phyloP scores from a whole-genome alignment of 768 basidiomycete species.

The Suillus plorans region DNA sequence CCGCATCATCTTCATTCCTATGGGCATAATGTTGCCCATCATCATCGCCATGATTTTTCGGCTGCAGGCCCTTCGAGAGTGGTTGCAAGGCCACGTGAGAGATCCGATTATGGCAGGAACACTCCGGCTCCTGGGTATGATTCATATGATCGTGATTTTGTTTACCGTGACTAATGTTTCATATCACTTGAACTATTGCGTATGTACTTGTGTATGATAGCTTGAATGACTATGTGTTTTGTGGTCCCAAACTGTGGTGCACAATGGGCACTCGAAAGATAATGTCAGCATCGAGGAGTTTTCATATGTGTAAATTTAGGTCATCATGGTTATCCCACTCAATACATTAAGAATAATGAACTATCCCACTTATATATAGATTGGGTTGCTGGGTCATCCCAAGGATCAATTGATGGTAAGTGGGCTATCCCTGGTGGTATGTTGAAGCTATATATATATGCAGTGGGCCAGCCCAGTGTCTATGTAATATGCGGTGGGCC shows the following conservation, averaged over 20 bases:
- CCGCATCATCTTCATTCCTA: not conserved
- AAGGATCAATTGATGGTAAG: not conserved
- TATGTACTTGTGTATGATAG: not conserved
- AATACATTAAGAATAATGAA: too few relatives aligned
- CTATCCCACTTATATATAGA: not conserved
- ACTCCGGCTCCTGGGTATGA: not conserved
- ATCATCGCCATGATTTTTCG: not conserved
- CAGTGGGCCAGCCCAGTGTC: not conserved
- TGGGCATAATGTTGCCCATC: not conserved
- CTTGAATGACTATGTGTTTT: not conserved
- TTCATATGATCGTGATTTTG: not conserved
- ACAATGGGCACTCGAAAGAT: not conserved
- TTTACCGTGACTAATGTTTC: not conserved
- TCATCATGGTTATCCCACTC: not conserved
- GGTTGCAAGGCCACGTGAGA: not conserved
- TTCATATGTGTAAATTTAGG: not conserved
- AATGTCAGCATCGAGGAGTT: not conserved
- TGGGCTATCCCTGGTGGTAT: not conserved
- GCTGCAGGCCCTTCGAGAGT: not conserved
- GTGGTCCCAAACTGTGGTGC: not conserved
- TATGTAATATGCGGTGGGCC: too few relatives aligned
- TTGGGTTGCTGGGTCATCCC: not conserved
- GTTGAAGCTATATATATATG: not conserved
- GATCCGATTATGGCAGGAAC: not conserved
- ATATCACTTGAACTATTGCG: not conserved